These are phyloP conservation scores for Tripterygium wilfordii DNA, from an alignment of 177 flowering plant genomes.

Conservation along the genomic window DNA sequence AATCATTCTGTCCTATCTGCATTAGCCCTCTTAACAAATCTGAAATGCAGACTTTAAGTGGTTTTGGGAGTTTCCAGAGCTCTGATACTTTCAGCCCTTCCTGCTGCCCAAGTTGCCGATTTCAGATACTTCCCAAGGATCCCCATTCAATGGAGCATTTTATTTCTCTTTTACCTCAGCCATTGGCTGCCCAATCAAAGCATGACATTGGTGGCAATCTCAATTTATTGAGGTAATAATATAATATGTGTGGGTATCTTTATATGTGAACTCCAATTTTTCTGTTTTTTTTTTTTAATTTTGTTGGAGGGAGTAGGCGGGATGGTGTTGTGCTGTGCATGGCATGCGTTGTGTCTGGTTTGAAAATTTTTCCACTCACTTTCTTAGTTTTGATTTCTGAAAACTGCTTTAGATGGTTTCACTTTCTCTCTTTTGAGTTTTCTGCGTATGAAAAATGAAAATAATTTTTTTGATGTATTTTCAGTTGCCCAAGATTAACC, in stretches of 20 bases:
- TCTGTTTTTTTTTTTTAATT: background rate
- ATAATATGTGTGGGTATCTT: background rate
- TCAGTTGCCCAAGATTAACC: too few relatives aligned
- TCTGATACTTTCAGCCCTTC: constrained; percentile 27
- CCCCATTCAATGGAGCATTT: constrained; percentile 44
- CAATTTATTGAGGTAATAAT: constrained; percentile 48
- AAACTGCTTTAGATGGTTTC: too few relatives aligned
- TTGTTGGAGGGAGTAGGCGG: too few relatives aligned
- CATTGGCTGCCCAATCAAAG: constrained; percentile 31
- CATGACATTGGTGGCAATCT: constrained; percentile 17
- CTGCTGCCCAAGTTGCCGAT: constrained; percentile 85
- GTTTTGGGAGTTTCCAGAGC: constrained; percentile 16
- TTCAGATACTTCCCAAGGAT: constrained; percentile 84
- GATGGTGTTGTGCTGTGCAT: too few relatives aligned
- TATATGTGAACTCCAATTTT: background rate
- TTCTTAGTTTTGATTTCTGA: too few relatives aligned
- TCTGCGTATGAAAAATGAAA: too few relatives aligned
- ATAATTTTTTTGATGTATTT: too few relatives aligned
- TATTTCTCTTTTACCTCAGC: constrained; percentile 56
- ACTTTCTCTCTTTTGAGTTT: too few relatives aligned
- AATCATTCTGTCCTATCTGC: constrained; percentile 72
- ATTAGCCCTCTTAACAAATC: constrained; percentile 57
- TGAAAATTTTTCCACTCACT: too few relatives aligned
- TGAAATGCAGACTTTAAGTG: constrained; percentile 18
- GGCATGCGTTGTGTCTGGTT: too few relatives aligned